Evolutionary conservation across 495 filamentous ascomycete species (phyloP).

Genomic region (Aspergillus wentii): DNA sequence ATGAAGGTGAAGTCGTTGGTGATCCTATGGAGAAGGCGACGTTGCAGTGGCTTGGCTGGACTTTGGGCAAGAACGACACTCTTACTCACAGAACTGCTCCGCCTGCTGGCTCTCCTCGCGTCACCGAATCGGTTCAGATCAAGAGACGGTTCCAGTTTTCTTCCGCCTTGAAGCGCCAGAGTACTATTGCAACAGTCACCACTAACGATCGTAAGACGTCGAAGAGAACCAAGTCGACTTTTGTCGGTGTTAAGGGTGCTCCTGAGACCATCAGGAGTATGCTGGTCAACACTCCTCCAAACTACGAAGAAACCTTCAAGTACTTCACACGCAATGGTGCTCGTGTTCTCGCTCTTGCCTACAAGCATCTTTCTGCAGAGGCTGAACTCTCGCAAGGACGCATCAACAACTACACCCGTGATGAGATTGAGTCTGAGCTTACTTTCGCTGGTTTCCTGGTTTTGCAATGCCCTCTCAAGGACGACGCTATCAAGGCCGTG

Average conservation of each 20-base stretch:
- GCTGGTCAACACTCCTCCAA: slow-evolving; percentile 72
- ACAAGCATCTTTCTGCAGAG: slow-evolving; percentile 81
- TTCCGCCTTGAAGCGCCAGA: slow-evolving; percentile 91
- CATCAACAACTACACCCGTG: slow-evolving; percentile 89
- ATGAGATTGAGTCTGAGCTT: slow-evolving; percentile 82
- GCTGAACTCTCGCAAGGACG: slow-evolving; percentile 72
- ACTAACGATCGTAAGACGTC: slow-evolving; percentile 61
- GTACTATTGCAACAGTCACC: slow-evolving; percentile 80
- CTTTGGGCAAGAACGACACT: slow-evolving; percentile 79
- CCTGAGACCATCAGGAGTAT: slow-evolving; percentile 94
- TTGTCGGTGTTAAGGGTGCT: slow-evolving; percentile 93
- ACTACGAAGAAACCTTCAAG: slow-evolving; percentile 98
- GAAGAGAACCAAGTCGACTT: slow-evolving; percentile 72
- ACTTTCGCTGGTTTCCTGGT: slow-evolving; percentile 94
- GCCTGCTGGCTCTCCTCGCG: slow-evolving; percentile 39
- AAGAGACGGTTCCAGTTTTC: slow-evolving; percentile 98
- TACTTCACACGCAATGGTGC: slow-evolving; percentile 94
- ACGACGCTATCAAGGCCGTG: slow-evolving; percentile 88
- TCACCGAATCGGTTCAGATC: slow-evolving; percentile 72
- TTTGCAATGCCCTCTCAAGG: slow-evolving; percentile 91
- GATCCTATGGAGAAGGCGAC: slow-evolving; percentile 99
- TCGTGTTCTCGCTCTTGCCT: slow-evolving; percentile 87
- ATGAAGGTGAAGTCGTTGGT: slow-evolving; percentile 95
- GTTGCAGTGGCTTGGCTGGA: slow-evolving; percentile 83
- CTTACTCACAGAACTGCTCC: slow-evolving; percentile 49